These are phyloP conservation scores for Geopyxis carbonaria DNA, from an alignment of 495 filamentous ascomycete species.

Conservation along the genomic window DNA sequence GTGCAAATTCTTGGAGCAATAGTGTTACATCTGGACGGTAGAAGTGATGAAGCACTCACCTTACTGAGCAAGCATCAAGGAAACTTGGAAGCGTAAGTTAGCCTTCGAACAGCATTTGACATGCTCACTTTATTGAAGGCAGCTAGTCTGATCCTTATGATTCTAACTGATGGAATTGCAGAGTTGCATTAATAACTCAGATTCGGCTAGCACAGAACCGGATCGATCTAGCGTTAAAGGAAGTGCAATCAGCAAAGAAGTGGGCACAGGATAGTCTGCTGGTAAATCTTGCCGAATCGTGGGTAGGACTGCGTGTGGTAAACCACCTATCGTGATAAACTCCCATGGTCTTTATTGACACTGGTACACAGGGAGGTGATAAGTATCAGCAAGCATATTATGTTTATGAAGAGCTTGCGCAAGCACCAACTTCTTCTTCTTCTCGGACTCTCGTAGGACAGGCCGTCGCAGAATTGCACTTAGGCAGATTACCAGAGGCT, in stretches of 20 bases:
- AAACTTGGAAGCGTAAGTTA: conserved; percentile 58
- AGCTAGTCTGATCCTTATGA: background rate
- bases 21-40: conserved; percentile 57
- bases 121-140: background rate
- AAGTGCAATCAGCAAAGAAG: conserved; percentile 71
- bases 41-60: conserved; percentile 65
- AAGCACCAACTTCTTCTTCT: conserved; percentile 56
- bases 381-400: conserved; percentile 96
- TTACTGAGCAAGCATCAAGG: conserved; percentile 70
- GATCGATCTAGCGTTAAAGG: conserved; percentile 73
- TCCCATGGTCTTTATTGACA: background rate
- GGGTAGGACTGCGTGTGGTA: conserved; percentile 80
- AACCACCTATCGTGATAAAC: conserved; percentile 22
- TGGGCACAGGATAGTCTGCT: conserved; percentile 93
- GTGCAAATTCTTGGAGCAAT: conserved; percentile 69
- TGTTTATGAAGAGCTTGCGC: conserved; percentile 92
- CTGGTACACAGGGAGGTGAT: conserved; percentile 55
- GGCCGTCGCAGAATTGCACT: conserved; percentile 80
- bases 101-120: background rate
- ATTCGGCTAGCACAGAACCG: conserved; percentile 86
- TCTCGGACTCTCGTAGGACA: conserved; percentile 59
- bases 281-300: conserved; percentile 87
- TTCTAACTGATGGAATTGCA: background rate
- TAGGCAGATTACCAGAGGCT: conserved; percentile 77
- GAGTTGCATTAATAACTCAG: conserved; percentile 61